Percentiles rank a stretch among this genome's conserved stretches.
Conservation (phyloP, 1,139 yeast species). For the Protomyces macrosporus region DNA sequence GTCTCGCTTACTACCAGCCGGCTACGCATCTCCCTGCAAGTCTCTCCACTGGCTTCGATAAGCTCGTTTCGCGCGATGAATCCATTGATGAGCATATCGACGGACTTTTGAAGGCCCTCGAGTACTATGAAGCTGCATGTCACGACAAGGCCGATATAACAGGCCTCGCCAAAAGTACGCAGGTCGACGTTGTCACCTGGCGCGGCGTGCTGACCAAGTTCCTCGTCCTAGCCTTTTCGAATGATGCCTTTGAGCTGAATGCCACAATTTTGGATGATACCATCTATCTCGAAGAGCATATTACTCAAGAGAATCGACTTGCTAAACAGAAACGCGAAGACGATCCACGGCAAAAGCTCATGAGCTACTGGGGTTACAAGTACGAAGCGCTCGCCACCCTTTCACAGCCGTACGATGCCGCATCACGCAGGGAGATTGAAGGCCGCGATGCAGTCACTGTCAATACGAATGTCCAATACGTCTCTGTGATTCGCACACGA, state of each 20-base stretch:
- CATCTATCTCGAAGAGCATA: constrained; percentile 36
- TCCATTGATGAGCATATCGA: constrained; percentile 52
- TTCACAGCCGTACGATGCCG: constrained; percentile 67
- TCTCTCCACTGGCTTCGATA: constrained; percentile 57
- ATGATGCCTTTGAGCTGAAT: constrained; percentile 59
- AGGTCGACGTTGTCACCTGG: constrained; percentile 63
- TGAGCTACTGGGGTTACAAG: constrained; percentile 34
- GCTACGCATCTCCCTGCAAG: constrained; percentile 39
- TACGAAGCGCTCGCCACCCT: constrained; percentile 56
- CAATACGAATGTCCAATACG: constrained; percentile 68
- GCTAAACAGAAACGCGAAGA: constrained; percentile 11
- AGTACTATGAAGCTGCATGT: constrained; percentile 48
- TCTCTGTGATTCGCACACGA: constrained; percentile 64
- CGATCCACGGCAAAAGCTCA: constrained; percentile 18
- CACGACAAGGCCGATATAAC: constrained; percentile 41
- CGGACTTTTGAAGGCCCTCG: constrained; percentile 54
- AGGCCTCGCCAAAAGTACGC: constrained; percentile 35
- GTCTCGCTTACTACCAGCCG: constrained; percentile 39
- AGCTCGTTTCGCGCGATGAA: constrained; percentile 55
- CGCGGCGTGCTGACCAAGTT: constrained; percentile 73
- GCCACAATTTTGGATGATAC: constrained; percentile 46
- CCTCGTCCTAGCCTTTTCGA: constrained; percentile 56
- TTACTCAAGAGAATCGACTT: constrained; percentile 7
- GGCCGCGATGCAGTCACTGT: constrained; percentile 51
- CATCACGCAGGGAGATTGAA: constrained; percentile 62